Percentiles rank a stretch among this genome's conserved stretches.
Conservation (phyloP, 1,139 yeast species). For the Magnusiomyces magnusii region DNA sequence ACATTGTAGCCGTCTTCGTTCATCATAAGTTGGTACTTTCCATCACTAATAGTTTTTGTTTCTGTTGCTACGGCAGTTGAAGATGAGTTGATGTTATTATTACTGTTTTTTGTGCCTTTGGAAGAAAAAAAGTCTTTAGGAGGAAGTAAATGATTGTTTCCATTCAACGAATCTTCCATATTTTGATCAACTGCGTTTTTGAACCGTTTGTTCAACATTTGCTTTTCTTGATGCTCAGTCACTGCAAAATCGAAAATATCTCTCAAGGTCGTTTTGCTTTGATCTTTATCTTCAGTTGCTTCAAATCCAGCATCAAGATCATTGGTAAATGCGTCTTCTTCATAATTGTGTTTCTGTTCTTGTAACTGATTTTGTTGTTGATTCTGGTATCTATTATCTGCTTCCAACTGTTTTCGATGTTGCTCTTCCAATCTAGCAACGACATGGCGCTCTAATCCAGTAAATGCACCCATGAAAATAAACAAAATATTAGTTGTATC, state of each 20-base stretch:
- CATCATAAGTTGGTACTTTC: slow-evolving; percentile 22
- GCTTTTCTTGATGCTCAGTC: background rate
- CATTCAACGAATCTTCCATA: background rate
- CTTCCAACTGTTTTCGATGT: background rate
- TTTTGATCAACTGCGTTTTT: background rate
- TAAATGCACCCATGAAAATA: slow-evolving; percentile 50
- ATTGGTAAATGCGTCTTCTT: no score
- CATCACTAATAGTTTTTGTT: background rate
- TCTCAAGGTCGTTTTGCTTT: slow-evolving; percentile 16
- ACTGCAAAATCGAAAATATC: slow-evolving; percentile 10
- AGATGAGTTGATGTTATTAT: background rate
- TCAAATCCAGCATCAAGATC: background rate
- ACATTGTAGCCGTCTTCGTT: slow-evolving; percentile 33
- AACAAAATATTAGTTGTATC: slow-evolving; percentile 47
- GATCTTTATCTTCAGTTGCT: slow-evolving; percentile 14
- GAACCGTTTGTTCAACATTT: background rate
- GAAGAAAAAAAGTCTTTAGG: background rate
- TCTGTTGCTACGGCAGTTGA: background rate
- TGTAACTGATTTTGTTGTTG: slow-evolving; percentile 27
- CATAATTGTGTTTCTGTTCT: no score
- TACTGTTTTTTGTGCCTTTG: background rate
- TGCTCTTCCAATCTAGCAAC: slow-evolving; percentile 8
- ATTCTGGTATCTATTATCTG: background rate
- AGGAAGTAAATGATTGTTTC: background rate
- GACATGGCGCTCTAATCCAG: slow-evolving; percentile 43